phyloP scores from a whole-genome alignment of 2,329 filamentous ascomycete species.

The Fusarium napiforme region DNA sequence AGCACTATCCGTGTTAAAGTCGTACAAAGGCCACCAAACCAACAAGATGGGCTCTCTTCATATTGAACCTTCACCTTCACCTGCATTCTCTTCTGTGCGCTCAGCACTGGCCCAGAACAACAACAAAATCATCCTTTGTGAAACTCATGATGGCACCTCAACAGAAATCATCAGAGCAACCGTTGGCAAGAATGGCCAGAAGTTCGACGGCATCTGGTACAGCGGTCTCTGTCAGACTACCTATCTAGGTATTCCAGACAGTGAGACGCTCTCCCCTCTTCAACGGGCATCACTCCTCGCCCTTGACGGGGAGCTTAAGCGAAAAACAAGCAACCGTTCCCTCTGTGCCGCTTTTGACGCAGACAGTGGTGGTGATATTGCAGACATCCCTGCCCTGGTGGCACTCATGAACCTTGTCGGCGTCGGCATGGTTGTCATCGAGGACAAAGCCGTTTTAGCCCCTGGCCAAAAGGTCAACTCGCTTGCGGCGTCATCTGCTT shows the following conservation, averaged over 20 bases:
- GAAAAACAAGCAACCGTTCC: slow-evolving; percentile 8
- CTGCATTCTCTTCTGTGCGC: not conserved
- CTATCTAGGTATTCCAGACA: slow-evolving; percentile 16
- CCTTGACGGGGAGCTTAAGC: slow-evolving; percentile 11
- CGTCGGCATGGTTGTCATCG: slow-evolving; percentile 18
- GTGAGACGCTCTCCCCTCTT: slow-evolving; percentile 11
- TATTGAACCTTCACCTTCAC: not conserved
- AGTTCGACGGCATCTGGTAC: slow-evolving; percentile 22
- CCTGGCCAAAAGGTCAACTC: slow-evolving; percentile 21
- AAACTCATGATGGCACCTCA: slow-evolving; percentile 12
- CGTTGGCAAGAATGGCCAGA: slow-evolving; percentile 11
- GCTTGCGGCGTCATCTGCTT: slow-evolving; percentile 12
- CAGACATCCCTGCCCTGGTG: slow-evolving; percentile 17
- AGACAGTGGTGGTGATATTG: slow-evolving; percentile 12
- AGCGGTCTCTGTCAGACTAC: slow-evolving; percentile 26
- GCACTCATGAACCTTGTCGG: slow-evolving; percentile 12
- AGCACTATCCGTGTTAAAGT: not conserved
- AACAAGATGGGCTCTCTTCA: slow-evolving; percentile 1
- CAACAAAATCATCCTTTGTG: slow-evolving; percentile 3
- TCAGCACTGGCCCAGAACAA: not conserved
- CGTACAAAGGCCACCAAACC: too few species aligned
- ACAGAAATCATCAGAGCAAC: slow-evolving; percentile 18
- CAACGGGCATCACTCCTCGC: slow-evolving; percentile 10
- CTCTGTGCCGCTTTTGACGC: slow-evolving; percentile 22
- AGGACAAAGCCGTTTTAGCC: slow-evolving; percentile 20